Percentiles rank a stretch among this genome's conserved stretches.
Evolutionary conservation across 306 rosid species (phyloP).

Genomic region (Cucumis cinereus): DNA sequence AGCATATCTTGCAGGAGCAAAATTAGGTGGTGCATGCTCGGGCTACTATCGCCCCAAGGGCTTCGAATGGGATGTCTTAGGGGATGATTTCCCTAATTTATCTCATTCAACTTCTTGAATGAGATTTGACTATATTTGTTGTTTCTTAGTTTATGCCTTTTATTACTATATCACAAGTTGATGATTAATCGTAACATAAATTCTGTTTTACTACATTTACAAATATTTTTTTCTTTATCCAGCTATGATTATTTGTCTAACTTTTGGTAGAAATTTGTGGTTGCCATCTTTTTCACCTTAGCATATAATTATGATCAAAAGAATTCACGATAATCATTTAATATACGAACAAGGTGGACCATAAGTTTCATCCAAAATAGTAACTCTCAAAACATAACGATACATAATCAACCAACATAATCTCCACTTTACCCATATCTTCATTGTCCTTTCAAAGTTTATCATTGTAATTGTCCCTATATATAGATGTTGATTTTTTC

Average conservation of each 20-base stretch:
- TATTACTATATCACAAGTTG: too few species aligned
- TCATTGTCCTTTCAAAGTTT: background rate
- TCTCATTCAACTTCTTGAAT: too few species aligned
- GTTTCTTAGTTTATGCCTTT: too few species aligned
- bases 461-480: background rate
- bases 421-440: background rate
- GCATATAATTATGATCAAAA: background rate
- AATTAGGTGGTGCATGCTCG: too few species aligned
- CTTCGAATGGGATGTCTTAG: too few species aligned
- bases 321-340: background rate
- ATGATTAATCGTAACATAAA: too few species aligned
- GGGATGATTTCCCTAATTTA: too few species aligned
- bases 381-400: background rate
- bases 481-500: background rate
- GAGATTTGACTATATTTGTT: too few species aligned
- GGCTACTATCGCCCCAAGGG: too few species aligned
- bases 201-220: too few species aligned
- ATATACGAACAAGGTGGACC: background rate
- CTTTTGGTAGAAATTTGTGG: background rate
- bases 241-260: background rate
- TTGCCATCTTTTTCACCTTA: background rate
- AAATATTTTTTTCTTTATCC: too few species aligned
- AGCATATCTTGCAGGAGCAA: too few species aligned
- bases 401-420: background rate
- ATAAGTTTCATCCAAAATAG: background rate